Percentiles rank a stretch among this genome's conserved stretches.
phyloP scores from a whole-genome alignment of 257 asterid genomes.

The Plantago major region DNA sequence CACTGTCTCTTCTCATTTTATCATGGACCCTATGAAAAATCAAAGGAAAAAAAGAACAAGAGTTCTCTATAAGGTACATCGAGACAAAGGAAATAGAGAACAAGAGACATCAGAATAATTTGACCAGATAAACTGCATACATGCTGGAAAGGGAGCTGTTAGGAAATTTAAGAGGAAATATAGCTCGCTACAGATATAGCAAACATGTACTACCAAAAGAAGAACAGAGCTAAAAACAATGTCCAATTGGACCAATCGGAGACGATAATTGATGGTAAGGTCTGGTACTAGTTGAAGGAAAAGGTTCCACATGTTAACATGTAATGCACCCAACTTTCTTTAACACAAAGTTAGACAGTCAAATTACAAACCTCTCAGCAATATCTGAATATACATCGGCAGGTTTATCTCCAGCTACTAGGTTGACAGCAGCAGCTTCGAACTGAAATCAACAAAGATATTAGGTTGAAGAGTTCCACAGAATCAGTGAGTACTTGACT shows the following conservation, averaged over 20 bases:
- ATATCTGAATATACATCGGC: constrained; percentile 96
- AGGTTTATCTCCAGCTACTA: constrained; percentile 85
- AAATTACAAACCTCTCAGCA: constrained; percentile 64
- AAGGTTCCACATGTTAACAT: too few relatives aligned
- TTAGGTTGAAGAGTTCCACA: constrained; percentile 14
- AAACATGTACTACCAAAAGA: background rate
- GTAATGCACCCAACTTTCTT: background rate
- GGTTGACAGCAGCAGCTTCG: constrained; percentile 96
- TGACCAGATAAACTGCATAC: background rate
- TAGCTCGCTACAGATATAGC: constrained; percentile 1
- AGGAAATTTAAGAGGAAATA: background rate
- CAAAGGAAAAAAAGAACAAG: background rate
- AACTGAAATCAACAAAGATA: constrained; percentile 43
- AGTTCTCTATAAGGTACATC: background rate
- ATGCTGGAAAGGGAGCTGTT: too few relatives aligned
- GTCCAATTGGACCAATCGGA: too few relatives aligned
- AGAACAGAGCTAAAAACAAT: too few relatives aligned
- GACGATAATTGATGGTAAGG: background rate
- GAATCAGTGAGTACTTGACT: constrained; percentile 5
- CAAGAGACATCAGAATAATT: background rate
- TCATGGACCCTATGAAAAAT: background rate
- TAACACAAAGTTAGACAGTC: constrained; percentile 12
- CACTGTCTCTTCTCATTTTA: constrained; percentile 9
- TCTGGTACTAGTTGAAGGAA: background rate
- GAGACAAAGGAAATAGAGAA: background rate